Base-by-base conservation (phyloP, 129 eudicot species). In the Lactuca sativa region DNA sequence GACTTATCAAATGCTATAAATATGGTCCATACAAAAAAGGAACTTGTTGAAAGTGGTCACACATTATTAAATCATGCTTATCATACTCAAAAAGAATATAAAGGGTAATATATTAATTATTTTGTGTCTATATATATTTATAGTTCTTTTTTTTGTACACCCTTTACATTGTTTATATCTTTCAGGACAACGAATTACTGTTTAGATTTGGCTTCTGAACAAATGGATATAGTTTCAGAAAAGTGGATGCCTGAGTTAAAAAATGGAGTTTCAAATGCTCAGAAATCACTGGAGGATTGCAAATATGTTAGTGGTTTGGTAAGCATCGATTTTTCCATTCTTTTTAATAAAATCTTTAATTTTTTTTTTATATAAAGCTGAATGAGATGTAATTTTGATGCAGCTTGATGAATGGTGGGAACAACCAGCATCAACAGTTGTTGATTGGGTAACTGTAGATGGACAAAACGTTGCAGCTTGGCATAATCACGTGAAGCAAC, bases 341-440 rank as follows among this genome's bases (percentile, higher is more conserved):
- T 56, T 55, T 64, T 43, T 60, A 15, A 38, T 17, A 58, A 32
- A 56, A 56, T 44, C 58, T 69, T 9, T 40, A 11, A 72, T 25
- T 16, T 40, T 9, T 47, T 11, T 11, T 9, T 10, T 10, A 11
- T 36, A 47, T 8, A 47, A 47, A 4, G n/a, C 12, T 4, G 5
- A 47, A 47, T 47, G 52, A 54, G 41, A 31, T 56, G 76, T 53
- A 37, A 56, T 81, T 56, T 4, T 63, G 18, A 38, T 82, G 74
- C 81, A 90, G 97, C 97, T 90, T 64, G 99, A 85, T 67, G 99
- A 95, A 55, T 95, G 99, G 99, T 95, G 99, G 99, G 99, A 95
- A 80, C 99, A 95, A 74, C 99, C 99, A 64, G 99, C 93, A 36
- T 95, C 99, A 61, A 85, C 97, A 14, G 86, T 90, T 69, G 99